A percentile compares a stretch with the other conserved stretches of the same genome.
Conservation (phyloP, 1,284 basidiomycete genomes). For the Tilletia caries region DNA sequence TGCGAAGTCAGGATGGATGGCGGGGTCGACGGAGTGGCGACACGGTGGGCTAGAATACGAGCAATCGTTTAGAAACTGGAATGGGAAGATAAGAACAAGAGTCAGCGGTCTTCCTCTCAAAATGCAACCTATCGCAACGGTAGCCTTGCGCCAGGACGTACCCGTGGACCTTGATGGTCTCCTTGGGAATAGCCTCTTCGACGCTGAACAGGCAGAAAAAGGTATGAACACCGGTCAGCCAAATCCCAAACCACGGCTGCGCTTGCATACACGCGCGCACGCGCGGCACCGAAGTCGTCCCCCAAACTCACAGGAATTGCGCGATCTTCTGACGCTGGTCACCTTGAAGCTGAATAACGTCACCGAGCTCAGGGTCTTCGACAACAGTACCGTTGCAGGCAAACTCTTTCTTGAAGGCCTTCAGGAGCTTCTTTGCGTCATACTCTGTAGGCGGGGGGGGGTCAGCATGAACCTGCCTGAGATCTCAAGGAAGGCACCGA, state of each 20-base stretch:
- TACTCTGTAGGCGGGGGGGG: too few relatives aligned
- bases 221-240: neutral
- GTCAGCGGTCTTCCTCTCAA: too few relatives aligned
- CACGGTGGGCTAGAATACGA: neutral
- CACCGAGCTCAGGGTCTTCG: conserved; percentile 91
- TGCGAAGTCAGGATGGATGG: too few relatives aligned
- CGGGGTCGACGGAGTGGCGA: neutral
- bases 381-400: conserved; percentile 98
- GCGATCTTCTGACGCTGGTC: conserved; percentile 92
- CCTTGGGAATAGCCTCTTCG: conserved; percentile 49
- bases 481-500: too few relatives aligned
- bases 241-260: neutral
- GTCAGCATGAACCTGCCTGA: too few relatives aligned
- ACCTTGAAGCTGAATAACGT: conserved; percentile 98
- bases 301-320: conserved; percentile 42
- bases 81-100: neutral
- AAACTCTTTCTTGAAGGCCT: conserved; percentile 99
- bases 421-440: conserved; percentile 95
- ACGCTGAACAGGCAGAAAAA: conserved; percentile 22
- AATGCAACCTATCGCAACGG: neutral
- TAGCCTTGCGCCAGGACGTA: conserved; percentile 29
- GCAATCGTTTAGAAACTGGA: conserved; percentile 12
- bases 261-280: neutral
- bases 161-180: conserved; percentile 53
- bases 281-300: too few relatives aligned